Evolutionary conservation across 768 basidiomycete species (phyloP).

Genomic region (Pleurotus sapidus): DNA sequence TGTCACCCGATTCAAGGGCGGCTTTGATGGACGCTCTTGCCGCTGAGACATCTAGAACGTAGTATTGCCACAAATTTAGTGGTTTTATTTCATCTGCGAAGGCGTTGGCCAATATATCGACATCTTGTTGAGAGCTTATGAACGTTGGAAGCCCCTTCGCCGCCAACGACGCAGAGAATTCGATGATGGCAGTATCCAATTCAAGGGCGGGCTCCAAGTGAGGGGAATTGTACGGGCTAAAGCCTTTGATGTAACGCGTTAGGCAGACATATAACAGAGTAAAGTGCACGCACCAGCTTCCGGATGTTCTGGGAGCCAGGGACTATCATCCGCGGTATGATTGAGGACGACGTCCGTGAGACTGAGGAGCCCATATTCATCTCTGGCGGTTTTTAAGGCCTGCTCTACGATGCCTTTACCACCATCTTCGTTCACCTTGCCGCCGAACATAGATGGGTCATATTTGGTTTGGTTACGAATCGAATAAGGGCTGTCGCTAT

Average conservation of each 20-base stretch:
- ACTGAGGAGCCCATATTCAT: constrained; percentile 86
- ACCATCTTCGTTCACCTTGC: constrained; percentile 35
- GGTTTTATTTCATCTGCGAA: constrained; percentile 59
- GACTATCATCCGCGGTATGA: constrained; percentile 93
- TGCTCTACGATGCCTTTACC: constrained; percentile 59
- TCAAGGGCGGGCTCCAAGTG: constrained; percentile 92
- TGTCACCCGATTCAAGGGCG: constrained; percentile 44
- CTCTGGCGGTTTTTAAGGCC: constrained; percentile 66
- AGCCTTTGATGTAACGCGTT: constrained; percentile 57
- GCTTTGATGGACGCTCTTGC: constrained; percentile 60
- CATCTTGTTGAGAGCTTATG: constrained; percentile 63
- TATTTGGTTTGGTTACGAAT: constrained; percentile 86
- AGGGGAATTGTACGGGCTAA: constrained; percentile 86
- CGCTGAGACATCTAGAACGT: constrained; percentile 72
- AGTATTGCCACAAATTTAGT: constrained; percentile 90
- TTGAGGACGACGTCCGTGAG: constrained; percentile 97
- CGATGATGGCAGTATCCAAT: constrained; percentile 81
- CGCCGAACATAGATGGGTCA: constrained; percentile 69
- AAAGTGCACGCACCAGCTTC: constrained; percentile 73
- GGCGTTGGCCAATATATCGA: constrained; percentile 62
- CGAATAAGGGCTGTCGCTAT: constrained; percentile 90
- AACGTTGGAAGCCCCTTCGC: constrained; percentile 68
- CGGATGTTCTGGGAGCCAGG: constrained; percentile 91
- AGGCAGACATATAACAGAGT: background rate
- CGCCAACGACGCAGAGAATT: constrained; percentile 69